These are phyloP conservation scores for Diophrys appendiculata DNA, from an alignment of 73 alveolate species.

Conservation along the genomic window DNA sequence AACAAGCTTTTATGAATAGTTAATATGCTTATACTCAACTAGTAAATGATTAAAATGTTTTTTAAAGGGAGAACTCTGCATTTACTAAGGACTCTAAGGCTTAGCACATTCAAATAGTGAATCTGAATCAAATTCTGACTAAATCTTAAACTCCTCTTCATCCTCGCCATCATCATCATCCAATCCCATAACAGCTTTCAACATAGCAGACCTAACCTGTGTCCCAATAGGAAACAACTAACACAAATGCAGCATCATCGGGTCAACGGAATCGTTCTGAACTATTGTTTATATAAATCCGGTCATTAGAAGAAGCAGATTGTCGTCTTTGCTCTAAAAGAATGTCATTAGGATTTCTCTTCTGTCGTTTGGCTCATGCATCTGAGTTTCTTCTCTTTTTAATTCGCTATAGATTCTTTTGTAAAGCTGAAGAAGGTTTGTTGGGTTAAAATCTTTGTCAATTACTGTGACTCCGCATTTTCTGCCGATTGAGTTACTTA, in stretches of 20 bases:
- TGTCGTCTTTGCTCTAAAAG: not conserved
- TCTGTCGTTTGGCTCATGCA: not conserved
- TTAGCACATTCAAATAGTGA: not conserved
- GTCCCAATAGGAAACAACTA: not conserved
- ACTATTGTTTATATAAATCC: not conserved
- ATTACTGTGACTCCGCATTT: conserved; percentile 1
- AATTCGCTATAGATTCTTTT: no score
- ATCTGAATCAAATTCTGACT: not conserved
- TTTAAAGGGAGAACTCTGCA: no score
- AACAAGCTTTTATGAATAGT: not conserved
- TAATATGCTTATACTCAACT: no score
- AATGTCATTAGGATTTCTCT: not conserved
- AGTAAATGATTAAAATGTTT: no score
- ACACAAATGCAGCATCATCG: not conserved
- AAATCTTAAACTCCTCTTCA: not conserved
- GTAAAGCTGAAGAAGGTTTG: not conserved
- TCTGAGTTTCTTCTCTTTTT: no score
- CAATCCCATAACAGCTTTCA: not conserved
- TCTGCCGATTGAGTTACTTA: conserved; percentile 11
- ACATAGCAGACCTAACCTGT: not conserved
- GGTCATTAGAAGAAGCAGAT: not conserved
- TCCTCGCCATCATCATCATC: not conserved
- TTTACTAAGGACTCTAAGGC: no score
- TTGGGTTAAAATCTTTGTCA: not conserved
- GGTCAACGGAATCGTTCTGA: not conserved